phyloP scores from a whole-genome alignment of 2,329 filamentous ascomycete species.

The Truncatella angustata region DNA sequence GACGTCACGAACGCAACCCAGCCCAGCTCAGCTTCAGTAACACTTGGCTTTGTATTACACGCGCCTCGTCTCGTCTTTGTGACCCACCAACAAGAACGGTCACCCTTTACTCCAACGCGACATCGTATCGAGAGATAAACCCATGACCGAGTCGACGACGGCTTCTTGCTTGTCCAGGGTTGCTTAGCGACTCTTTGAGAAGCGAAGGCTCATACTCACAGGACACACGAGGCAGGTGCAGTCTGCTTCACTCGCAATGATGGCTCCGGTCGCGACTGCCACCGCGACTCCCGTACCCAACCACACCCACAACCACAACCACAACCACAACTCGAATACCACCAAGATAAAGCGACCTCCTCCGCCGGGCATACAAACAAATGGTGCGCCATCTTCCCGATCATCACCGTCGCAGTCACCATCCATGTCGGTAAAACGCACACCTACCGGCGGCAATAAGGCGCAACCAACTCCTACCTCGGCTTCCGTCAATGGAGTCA shows the following conservation, averaged over 20 bases:
- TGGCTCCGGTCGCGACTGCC: conserved; percentile 56
- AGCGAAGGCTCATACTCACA: not conserved
- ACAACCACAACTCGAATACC: conserved; percentile 38
- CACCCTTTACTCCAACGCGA: not conserved
- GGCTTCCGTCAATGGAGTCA: conserved; percentile 40
- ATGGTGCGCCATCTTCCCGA: conserved; percentile 56
- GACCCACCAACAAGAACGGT: not conserved
- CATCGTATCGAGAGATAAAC: not conserved
- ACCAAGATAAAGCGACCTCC: conserved; percentile 68
- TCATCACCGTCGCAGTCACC: conserved; percentile 54
- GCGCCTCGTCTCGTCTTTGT: not conserved
- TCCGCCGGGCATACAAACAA: conserved; percentile 65
- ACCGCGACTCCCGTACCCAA: conserved; percentile 18
- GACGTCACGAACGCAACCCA: no score
- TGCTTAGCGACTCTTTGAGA: not conserved
- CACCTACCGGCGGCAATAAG: conserved; percentile 38
- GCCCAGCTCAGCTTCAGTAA: no score
- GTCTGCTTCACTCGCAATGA: conserved; percentile 30
- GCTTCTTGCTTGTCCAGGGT: not conserved
- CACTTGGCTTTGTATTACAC: no score
- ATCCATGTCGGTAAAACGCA: conserved; percentile 53
- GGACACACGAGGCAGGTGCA: not conserved
- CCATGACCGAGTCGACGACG: not conserved
- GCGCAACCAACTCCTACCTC: conserved; percentile 36
- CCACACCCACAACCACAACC: no score